These are phyloP conservation scores for Fraxinus sp. DNA, from an alignment of 305 asterid species.

Conservation along the genomic window DNA sequence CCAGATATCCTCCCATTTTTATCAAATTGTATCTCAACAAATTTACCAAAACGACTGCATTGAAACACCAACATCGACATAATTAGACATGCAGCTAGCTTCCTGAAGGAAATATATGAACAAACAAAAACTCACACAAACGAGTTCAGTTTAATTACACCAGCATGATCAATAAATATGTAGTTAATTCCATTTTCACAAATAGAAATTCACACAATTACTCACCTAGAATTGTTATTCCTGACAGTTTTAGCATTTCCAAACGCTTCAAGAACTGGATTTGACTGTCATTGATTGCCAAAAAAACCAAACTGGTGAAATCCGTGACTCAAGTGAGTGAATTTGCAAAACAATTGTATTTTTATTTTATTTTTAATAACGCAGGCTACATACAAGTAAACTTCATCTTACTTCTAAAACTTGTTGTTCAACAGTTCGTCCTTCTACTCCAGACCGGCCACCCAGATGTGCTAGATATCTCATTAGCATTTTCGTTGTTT, in stretches of 20 bases:
- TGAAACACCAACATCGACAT: slow-evolving; percentile 6
- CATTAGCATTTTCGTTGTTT: slow-evolving; percentile 79
- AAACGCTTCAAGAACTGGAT: slow-evolving; percentile 88
- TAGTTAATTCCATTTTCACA: not conserved
- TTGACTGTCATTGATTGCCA: slow-evolving; percentile 53
- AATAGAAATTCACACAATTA: slow-evolving; percentile 8
- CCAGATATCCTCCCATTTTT: slow-evolving; percentile 73
- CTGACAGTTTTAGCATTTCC: slow-evolving; percentile 88
- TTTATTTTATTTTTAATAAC: not conserved
- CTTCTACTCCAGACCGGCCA: slow-evolving; percentile 56
- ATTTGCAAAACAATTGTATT: not conserved
- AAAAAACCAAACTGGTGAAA: not conserved
- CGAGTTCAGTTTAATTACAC: not conserved
- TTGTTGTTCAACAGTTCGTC: slow-evolving; percentile 68
- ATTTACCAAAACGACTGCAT: slow-evolving; percentile 81
- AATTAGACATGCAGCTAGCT: slow-evolving; percentile 21
- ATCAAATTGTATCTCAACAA: slow-evolving; percentile 81
- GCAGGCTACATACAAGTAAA: not conserved
- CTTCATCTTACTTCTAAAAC: slow-evolving; percentile 55
- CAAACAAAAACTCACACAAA: not conserved
- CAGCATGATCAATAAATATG: not conserved
- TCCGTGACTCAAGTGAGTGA: not conserved
- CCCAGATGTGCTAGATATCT: slow-evolving; percentile 69
- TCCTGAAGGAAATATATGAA: slow-evolving; percentile 9
- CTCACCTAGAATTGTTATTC: slow-evolving; percentile 78